Base-by-base conservation (phyloP, 169 alveolate species). In the Plasmodium gaboni region DNA sequence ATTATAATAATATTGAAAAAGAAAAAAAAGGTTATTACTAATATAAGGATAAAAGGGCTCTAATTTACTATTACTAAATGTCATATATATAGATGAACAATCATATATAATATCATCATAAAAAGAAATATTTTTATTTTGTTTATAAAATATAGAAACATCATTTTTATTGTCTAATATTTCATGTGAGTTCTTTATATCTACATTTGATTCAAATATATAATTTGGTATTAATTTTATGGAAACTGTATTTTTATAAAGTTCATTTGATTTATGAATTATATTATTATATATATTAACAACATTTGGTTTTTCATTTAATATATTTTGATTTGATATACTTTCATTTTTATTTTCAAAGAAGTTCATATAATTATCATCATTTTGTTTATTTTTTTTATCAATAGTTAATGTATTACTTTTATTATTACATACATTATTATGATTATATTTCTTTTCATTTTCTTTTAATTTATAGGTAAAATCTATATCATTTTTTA, bases 11-110 rank as follows among this genome's bases (percentile, higher is more conserved):
- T 83, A 83, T n/a, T 83, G 42, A 50, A 83, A 83, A 24, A 83
- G 83, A 13, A 83, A 83, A 68, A 83, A 83, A 2, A 83, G 15
- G 59, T 83, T 68, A 2, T 55, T 50, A 68, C 59, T 38, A 3
- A 72, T 83, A 61, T 83, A 83, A 5, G 91, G 91, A 44, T 68
- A 83, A 15, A 83, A 5, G 10, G 91, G 91, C 13, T 83, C 91
- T 15, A 83, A 51, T 46, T 28, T 83, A 63, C 85, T 83, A 60
- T 83, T 83, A 6, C 10, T n/a, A 53, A 68, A 57, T 24, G 85
- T 83, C 72, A 83, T 83, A 42, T 68, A 83, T 17, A 83, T 48
- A 44, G 38, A 44, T 22, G 91, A 55, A 28, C 55, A 44, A 28
- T 83, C 72, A 57, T 38, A 42, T 32, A 22, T 13, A 19, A n/a